A percentile compares a stretch with the other conserved stretches of the same genome.
phyloP scores from a whole-genome alignment of 495 filamentous ascomycete genomes.

The Penicillium coprophilum region DNA sequence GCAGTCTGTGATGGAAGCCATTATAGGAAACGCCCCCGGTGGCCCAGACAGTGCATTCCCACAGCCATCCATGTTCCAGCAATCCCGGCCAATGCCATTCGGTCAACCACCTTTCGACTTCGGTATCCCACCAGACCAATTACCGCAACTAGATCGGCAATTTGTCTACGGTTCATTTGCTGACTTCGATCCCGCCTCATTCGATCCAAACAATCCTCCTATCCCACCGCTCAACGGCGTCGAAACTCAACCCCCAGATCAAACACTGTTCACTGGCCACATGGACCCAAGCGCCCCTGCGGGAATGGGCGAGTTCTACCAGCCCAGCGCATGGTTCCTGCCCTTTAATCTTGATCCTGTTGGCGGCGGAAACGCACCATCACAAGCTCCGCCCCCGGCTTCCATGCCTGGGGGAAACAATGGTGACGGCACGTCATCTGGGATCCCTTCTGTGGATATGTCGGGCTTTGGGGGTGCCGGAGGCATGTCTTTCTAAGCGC shows the following conservation, averaged over 20 bases:
- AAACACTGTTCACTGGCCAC: constrained; percentile 38
- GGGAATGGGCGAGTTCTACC: constrained; percentile 45
- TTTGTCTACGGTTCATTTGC: constrained; percentile 76
- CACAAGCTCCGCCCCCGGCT: constrained; percentile 15
- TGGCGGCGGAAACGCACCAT: constrained; percentile 18
- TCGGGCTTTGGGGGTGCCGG: constrained; percentile 26
- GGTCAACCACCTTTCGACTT: constrained; percentile 42
- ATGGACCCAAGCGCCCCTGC: constrained; percentile 42
- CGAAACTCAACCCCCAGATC: constrained; percentile 22
- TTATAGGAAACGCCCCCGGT: constrained; percentile 37
- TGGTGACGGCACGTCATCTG: constrained; percentile 1
- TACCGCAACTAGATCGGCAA: constrained; percentile 70
- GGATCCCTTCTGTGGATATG: constrained; percentile 19
- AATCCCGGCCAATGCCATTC: constrained; percentile 37
- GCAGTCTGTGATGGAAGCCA: constrained; percentile 35
- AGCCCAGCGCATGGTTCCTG: constrained; percentile 85
- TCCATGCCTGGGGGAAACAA: not conserved
- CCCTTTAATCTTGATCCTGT: constrained; percentile 86
- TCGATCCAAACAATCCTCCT: constrained; percentile 35
- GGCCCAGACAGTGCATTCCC: constrained; percentile 47
- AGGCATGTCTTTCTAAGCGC: constrained; percentile 31
- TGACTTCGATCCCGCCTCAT: constrained; percentile 54
- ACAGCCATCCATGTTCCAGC: constrained; percentile 38
- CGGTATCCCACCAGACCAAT: constrained; percentile 42
- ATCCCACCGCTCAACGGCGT: constrained; percentile 31